Conservation (phyloP, 805 yeast genomes). For the Scheffersomyces lignosus region DNA sequence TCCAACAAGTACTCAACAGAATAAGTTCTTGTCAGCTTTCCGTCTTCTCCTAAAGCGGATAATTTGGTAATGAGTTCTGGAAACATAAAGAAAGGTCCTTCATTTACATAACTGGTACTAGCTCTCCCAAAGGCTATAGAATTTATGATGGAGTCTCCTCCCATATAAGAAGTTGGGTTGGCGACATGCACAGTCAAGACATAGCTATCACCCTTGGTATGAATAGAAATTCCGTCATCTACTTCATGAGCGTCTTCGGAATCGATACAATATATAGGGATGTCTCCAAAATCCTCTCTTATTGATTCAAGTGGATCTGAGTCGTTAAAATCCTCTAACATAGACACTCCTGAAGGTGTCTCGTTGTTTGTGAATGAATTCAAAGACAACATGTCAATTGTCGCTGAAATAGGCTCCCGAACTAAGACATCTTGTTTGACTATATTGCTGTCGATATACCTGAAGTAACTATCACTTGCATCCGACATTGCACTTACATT, state of each 20-base stretch:
- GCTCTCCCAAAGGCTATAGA: constrained; percentile 61
- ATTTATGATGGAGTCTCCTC: constrained; percentile 40
- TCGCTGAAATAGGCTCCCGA: constrained; percentile 7
- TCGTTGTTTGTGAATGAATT: background rate
- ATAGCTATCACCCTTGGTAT: constrained; percentile 27
- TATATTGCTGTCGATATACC: constrained; percentile 22
- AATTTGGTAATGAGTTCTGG: constrained; percentile 54
- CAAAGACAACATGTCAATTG: background rate
- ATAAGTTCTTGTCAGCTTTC: constrained; percentile 42
- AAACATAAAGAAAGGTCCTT: constrained; percentile 64
- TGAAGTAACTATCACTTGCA: constrained; percentile 43
- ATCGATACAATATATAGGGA: constrained; percentile 81
- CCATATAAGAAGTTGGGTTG: constrained; percentile 74
- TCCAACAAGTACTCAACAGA: constrained; percentile 32
- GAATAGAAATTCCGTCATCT: constrained; percentile 87
- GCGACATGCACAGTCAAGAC: constrained; percentile 76
- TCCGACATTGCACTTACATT: constrained; percentile 45
- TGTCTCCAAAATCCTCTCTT: constrained; percentile 43
- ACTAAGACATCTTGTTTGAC: too few species aligned
- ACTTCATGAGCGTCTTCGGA: constrained; percentile 79
- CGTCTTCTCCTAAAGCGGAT: constrained; percentile 52
- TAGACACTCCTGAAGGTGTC: background rate
- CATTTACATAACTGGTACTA: constrained; percentile 73
- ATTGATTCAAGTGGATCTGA: constrained; percentile 28
- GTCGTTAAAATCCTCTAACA: constrained; percentile 21